Conservation (phyloP, 2,329 filamentous ascomycete species). For the Geosmithia morbida region DNA sequence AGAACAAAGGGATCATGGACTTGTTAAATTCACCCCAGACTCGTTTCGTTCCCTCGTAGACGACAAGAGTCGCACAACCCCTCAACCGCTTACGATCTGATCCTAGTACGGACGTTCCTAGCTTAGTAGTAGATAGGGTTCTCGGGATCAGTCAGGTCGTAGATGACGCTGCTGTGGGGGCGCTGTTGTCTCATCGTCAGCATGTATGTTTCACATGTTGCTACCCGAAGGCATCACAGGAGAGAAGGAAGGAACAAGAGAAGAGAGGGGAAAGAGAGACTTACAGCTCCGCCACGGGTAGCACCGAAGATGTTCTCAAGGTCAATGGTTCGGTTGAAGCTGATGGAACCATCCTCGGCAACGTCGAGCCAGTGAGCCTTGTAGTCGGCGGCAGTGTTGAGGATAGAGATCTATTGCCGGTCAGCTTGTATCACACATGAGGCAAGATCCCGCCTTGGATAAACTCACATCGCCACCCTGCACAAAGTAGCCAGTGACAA, state of each 20-base stretch:
- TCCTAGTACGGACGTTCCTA: neutral
- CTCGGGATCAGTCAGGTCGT: conserved; percentile 38
- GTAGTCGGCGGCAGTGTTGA: conserved; percentile 48
- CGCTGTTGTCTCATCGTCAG: conserved; percentile 11
- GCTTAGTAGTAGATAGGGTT: conserved; percentile 32
- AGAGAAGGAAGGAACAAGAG: too few species aligned
- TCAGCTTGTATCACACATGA: conserved; percentile 3
- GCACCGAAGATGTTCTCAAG: conserved; percentile 32
- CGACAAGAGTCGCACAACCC: too few species aligned
- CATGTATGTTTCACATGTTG: neutral
- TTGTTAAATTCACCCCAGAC: too few species aligned
- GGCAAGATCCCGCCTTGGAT: neutral
- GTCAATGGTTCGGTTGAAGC: conserved; percentile 45
- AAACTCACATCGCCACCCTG: conserved; percentile 35
- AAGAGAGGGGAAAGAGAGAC: neutral
- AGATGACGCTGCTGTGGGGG: conserved; percentile 41
- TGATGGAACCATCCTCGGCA: conserved; percentile 34
- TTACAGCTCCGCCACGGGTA: conserved; percentile 34
- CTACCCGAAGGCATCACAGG: neutral
- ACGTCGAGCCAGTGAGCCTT: conserved; percentile 50
- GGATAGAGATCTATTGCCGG: conserved; percentile 29
- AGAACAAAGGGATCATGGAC: too few species aligned
- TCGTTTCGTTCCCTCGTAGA: too few species aligned
- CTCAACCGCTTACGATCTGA: too few species aligned
- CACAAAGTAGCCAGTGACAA: conserved; percentile 53